Evolutionary conservation across 2,329 filamentous ascomycete species (phyloP).

Genomic region (Davidsoniella eucalypti): DNA sequence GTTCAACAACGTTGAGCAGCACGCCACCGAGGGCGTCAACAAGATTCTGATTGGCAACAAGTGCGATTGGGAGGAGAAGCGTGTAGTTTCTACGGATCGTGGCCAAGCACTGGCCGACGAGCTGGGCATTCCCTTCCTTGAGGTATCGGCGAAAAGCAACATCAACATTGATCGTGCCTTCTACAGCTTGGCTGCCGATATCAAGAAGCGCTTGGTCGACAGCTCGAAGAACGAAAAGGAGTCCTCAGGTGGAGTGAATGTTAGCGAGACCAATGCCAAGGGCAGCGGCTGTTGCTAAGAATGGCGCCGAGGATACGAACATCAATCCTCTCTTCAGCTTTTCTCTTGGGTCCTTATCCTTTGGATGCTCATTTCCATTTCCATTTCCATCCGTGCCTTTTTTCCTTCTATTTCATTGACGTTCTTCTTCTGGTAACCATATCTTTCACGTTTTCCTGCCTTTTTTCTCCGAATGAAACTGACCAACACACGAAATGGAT

Average conservation of each 20-base stretch:
- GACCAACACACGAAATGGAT: background rate
- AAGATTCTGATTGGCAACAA: conserved; percentile 99
- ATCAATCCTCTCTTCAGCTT: too few species aligned
- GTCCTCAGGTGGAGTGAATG: conserved; percentile 45
- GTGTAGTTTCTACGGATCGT: conserved; percentile 80
- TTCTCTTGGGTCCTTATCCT: background rate
- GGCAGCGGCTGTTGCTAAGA: conserved; percentile 64
- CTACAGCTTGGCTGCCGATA: conserved; percentile 84
- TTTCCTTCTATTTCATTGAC: background rate
- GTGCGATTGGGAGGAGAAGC: conserved; percentile 99
- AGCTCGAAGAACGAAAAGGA: conserved; percentile 62
- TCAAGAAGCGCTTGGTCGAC: conserved; percentile 97
- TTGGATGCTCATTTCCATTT: background rate
- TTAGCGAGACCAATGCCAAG: conserved; percentile 40
- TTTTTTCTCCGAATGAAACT: background rate
- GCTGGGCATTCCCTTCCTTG: conserved; percentile 93
- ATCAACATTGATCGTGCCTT: conserved; percentile 99
- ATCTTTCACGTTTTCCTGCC: background rate
- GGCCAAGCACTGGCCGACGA: conserved; percentile 90
- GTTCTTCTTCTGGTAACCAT: background rate
- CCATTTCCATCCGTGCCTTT: background rate
- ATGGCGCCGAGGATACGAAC: background rate
- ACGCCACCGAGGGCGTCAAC: conserved; percentile 96
- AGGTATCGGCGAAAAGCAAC: conserved; percentile 97
- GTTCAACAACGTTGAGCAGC: conserved; percentile 98